phyloP scores from a whole-genome alignment of 148 eudicot species.

The Hydrangea macrophylla region DNA sequence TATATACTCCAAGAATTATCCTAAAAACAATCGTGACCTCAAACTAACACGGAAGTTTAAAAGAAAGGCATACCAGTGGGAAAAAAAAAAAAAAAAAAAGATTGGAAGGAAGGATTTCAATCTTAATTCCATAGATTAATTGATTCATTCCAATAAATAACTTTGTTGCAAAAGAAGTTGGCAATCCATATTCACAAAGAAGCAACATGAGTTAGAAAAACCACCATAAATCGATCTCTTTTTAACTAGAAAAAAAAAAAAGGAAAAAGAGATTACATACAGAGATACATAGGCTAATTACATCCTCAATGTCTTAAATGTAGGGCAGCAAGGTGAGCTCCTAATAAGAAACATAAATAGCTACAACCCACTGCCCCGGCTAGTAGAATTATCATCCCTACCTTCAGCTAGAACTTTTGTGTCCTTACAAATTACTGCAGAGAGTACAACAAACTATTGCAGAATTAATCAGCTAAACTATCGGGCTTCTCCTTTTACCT shows the following conservation, averaged over 20 bases:
- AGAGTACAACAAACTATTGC: not conserved
- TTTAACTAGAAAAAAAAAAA: not conserved
- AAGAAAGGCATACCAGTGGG: too few species aligned
- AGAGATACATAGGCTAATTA: not conserved
- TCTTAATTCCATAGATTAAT: not conserved
- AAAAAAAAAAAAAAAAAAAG: too few species aligned
- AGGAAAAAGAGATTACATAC: not conserved
- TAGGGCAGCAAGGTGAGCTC: conserved; percentile 7
- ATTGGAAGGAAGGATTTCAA: not conserved
- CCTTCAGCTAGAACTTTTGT: not conserved
- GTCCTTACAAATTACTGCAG: not conserved
- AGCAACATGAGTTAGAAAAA: not conserved
- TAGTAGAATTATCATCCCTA: not conserved
- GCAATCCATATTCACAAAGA: not conserved
- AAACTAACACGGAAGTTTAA: too few species aligned
- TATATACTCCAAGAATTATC: too few species aligned
- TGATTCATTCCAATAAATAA: too few species aligned
- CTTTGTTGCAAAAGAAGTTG: not conserved
- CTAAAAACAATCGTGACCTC: too few species aligned
- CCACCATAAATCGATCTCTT: not conserved
- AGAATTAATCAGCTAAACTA: conserved; percentile 1
- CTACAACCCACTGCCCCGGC: conserved; percentile 12
- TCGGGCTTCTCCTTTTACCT: not conserved
- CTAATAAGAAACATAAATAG: not conserved
- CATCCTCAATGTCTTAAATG: not conserved